A percentile compares a stretch with the other conserved stretches of the same genome.
These are phyloP conservation scores for Rhodotorula sp. DNA, from an alignment of 1,284 basidiomycete genomes.

Conservation along the genomic window DNA sequence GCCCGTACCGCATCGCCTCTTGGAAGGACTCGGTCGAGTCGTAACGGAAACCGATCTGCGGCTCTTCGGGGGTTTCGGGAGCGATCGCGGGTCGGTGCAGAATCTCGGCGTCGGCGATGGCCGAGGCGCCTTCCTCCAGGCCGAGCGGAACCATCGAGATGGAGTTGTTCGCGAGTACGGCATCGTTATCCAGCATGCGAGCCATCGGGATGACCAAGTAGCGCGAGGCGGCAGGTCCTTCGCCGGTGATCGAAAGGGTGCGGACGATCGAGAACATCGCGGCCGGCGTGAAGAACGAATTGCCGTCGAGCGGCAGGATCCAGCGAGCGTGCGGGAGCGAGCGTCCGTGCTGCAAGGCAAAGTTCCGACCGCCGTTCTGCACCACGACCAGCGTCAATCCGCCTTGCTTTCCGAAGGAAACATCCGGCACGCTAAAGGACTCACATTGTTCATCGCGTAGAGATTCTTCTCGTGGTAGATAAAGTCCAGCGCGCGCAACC, in stretches of 20 bases:
- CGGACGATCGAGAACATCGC: slow-evolving; percentile 44
- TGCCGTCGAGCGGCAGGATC: slow-evolving; percentile 48
- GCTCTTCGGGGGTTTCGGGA: slow-evolving; percentile 45
- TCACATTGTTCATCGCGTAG: slow-evolving; percentile 49
- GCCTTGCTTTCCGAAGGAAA: no score
- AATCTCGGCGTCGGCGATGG: slow-evolving; percentile 30
- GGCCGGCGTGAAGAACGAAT: slow-evolving; percentile 47
- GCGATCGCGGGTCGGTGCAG: slow-evolving; percentile 28
- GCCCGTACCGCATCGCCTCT: slow-evolving; percentile 47
- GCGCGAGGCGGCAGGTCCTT: slow-evolving; percentile 35
- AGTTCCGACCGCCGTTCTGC: slow-evolving; percentile 48
- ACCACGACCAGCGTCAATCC: neutral
- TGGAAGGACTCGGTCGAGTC: slow-evolving; percentile 45
- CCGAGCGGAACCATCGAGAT: slow-evolving; percentile 35
- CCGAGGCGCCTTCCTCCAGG: slow-evolving; percentile 27
- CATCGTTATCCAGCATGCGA: slow-evolving; percentile 44
- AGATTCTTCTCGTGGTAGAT: slow-evolving; percentile 48
- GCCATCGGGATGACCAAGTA: slow-evolving; percentile 47
- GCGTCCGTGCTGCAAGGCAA: slow-evolving; percentile 46
- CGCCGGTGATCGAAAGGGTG: slow-evolving; percentile 40
- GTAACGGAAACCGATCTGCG: slow-evolving; percentile 48
- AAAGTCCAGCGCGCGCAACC: slow-evolving; percentile 46
- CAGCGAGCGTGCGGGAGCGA: slow-evolving; percentile 44
- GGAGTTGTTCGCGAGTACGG: slow-evolving; percentile 38
- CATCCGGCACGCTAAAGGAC: slow-evolving; percentile 1